A percentile compares a stretch with the other conserved stretches of the same genome.
These are phyloP conservation scores for Lachancea sp. DNA, from an alignment of 805 yeast genomes.

Conservation along the genomic window DNA sequence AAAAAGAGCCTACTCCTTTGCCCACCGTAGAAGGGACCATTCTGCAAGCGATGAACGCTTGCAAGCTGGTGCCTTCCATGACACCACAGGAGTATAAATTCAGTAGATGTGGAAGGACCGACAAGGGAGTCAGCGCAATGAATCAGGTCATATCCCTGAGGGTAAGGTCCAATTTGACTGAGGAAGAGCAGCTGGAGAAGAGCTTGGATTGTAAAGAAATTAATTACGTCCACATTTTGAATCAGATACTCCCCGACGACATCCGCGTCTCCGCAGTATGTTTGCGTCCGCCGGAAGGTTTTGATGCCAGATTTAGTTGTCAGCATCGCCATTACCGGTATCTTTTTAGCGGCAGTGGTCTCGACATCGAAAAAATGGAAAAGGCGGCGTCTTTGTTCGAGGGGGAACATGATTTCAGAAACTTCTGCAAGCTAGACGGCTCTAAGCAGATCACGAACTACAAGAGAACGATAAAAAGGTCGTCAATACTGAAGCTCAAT, in stretches of 20 bases:
- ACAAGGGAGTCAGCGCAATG: slow-evolving; percentile 95
- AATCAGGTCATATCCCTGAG: slow-evolving; percentile 82
- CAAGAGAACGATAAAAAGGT: slow-evolving; percentile 51
- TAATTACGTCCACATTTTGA: slow-evolving; percentile 68
- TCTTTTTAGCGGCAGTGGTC: slow-evolving; percentile 49
- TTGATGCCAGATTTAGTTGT: slow-evolving; percentile 93
- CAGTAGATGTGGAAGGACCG: slow-evolving; percentile 92
- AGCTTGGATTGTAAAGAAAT: slow-evolving; percentile 60
- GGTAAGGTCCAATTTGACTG: slow-evolving; percentile 61
- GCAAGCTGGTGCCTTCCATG: slow-evolving; percentile 55
- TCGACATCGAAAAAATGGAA: slow-evolving; percentile 63
- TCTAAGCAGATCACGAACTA: slow-evolving; percentile 84
- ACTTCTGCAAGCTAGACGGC: slow-evolving; percentile 92
- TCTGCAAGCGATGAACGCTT: slow-evolving; percentile 60
- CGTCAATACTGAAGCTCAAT: slow-evolving; percentile 39
- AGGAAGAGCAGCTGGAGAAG: slow-evolving; percentile 55
- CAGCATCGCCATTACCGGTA: slow-evolving; percentile 80
- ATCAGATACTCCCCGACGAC: slow-evolving; percentile 73
- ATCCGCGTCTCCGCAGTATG: slow-evolving; percentile 78
- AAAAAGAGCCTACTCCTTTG: slow-evolving; percentile 64
- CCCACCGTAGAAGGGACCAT: slow-evolving; percentile 84
- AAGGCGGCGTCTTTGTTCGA: slow-evolving; percentile 51
- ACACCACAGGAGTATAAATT: slow-evolving; percentile 62
- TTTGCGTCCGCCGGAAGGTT: slow-evolving; percentile 71
- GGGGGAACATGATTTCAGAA: slow-evolving; percentile 87